Percentiles rank a stretch among this genome's conserved stretches.
phyloP scores from a whole-genome alignment of 768 basidiomycete genomes.

The Suillus subalutaceus region DNA sequence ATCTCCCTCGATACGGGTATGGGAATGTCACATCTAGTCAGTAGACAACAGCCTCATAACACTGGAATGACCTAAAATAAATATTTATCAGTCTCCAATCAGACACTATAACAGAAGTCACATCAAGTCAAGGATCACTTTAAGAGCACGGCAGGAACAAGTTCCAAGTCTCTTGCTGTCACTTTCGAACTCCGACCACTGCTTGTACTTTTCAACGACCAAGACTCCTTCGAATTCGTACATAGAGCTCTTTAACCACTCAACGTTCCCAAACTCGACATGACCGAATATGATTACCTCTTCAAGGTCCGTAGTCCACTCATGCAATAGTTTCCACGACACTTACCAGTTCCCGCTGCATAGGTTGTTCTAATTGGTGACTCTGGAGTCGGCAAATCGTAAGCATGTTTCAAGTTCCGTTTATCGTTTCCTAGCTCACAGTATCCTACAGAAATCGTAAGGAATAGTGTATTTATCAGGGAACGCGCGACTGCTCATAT shows the following conservation, averaged over 20 bases:
- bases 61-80: not conserved
- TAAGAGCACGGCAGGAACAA: not conserved
- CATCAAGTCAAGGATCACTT: not conserved
- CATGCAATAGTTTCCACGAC: not conserved
- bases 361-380: slow-evolving; percentile 99
- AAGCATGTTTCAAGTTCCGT: slow-evolving; percentile 42
- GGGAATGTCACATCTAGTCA: not conserved
- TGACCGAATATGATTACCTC: slow-evolving; percentile 98
- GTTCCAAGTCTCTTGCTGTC: not conserved
- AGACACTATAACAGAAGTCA: not conserved
- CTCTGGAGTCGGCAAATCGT: slow-evolving; percentile 99
- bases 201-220: slow-evolving; percentile 13
- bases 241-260: slow-evolving; percentile 16
- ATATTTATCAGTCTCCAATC: not conserved
- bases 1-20: not conserved
- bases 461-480: slow-evolving; percentile 12
- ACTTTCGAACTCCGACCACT: slow-evolving; percentile 35
- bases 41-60: not conserved
- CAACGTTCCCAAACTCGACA: slow-evolving; percentile 34
- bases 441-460: slow-evolving; percentile 36
- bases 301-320: slow-evolving; percentile 78
- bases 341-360: slow-evolving; percentile 9
- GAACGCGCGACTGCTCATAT: slow-evolving; percentile 13
- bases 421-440: slow-evolving; percentile 9
- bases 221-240: slow-evolving; percentile 1